Conservation (phyloP, 257 asterid genomes). For the Salvia rosmarinus region DNA sequence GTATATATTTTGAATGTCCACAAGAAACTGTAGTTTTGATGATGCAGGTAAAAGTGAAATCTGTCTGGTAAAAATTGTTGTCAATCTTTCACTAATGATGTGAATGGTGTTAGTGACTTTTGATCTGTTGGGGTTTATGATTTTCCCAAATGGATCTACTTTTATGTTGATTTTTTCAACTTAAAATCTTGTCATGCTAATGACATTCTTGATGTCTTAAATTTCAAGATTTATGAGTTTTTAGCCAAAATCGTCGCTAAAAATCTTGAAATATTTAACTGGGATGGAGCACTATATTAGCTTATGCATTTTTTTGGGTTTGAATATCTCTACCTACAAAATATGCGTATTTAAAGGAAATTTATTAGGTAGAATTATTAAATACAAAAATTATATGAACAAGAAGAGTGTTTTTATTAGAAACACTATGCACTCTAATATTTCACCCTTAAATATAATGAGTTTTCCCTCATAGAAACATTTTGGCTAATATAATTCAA, state of each 20-base stretch:
- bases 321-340: too few species aligned
- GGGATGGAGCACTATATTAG: neutral
- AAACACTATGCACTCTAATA: too few species aligned
- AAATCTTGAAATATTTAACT: too few species aligned
- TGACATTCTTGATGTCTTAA: neutral
- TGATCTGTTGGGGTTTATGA: neutral
- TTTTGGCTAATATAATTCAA: too few species aligned
- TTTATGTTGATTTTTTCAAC: slow-evolving; percentile 1
- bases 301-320: too few species aligned
- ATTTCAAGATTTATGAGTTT: slow-evolving; percentile 18
- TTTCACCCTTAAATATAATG: too few species aligned
- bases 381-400: too few species aligned
- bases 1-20: slow-evolving; percentile 11
- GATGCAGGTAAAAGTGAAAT: slow-evolving; percentile 23
- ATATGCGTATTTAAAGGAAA: too few species aligned
- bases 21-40: neutral
- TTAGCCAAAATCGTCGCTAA: neutral
- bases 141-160: neutral
- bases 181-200: neutral
- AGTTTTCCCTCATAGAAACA: too few species aligned
- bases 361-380: too few species aligned
- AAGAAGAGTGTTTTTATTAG: too few species aligned
- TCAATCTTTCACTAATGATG: slow-evolving; percentile 1
- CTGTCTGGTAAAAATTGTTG: neutral
- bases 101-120: slow-evolving; percentile 12